Evolutionary conservation across 2,329 filamentous ascomycete species (phyloP).

Genomic region (Colletotrichum plurivorum): DNA sequence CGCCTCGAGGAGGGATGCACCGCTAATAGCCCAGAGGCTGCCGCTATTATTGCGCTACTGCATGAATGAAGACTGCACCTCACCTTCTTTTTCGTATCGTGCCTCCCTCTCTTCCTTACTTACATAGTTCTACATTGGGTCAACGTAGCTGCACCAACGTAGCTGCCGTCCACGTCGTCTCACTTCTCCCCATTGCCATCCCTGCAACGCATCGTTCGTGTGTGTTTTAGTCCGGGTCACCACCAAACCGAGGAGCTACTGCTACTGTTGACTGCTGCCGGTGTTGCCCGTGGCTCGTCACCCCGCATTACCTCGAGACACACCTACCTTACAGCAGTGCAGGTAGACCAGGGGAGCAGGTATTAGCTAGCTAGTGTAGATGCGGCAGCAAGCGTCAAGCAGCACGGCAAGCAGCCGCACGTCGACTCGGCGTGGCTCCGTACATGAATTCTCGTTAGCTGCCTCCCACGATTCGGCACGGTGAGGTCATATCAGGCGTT

Average conservation of each 20-base stretch:
- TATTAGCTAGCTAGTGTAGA: neutral
- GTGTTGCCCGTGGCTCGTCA: conserved; percentile 7
- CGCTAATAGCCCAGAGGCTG: conserved; percentile 9
- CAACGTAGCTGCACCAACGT: neutral
- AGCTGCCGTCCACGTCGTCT: neutral
- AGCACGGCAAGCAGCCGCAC: conserved; percentile 1
- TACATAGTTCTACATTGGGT: too few species aligned
- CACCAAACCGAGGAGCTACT: conserved; percentile 1
- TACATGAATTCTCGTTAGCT: neutral
- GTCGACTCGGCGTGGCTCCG: conserved; percentile 12
- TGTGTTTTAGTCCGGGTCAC: neutral
- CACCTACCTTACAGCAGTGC: too few species aligned
- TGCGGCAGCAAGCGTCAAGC: conserved; percentile 10
- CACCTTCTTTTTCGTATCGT: neutral
- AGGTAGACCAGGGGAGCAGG: too few species aligned
- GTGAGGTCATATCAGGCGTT: conserved; percentile 39
- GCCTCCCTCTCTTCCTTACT: neutral
- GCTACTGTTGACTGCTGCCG: conserved; percentile 1
- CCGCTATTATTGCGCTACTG: conserved; percentile 5
- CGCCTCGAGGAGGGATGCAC: conserved; percentile 2
- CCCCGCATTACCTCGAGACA: conserved; percentile 22
- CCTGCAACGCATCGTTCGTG: neutral
- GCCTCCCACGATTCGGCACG: conserved; percentile 5
- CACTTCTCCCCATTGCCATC: neutral
- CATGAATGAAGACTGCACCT: conserved; percentile 4